Percentiles rank a stretch among this genome's conserved stretches.
These are phyloP conservation scores for Tetrahymena thermophila DNA, from an alignment of 73 alveolate genomes.

Conservation along the genomic window DNA sequence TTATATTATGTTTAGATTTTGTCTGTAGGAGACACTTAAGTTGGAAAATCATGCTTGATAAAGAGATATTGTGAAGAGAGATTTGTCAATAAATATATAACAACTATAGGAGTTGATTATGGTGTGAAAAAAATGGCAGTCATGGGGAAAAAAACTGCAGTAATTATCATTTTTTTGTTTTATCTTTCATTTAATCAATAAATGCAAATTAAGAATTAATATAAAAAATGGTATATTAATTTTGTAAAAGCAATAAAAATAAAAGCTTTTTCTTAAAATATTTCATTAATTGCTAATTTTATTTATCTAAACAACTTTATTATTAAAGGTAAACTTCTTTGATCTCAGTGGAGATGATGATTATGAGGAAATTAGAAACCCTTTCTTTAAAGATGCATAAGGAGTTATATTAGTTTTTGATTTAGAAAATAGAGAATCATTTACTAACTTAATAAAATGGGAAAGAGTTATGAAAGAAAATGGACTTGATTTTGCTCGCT, in stretches of 20 bases:
- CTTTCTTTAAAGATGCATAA: slow-evolving; percentile 33
- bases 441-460: slow-evolving; percentile 32
- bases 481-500: slow-evolving; percentile 19
- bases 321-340: slow-evolving; percentile 72
- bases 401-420: slow-evolving; percentile 39
- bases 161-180: not conserved
- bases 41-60: slow-evolving; percentile 95
- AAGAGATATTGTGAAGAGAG: slow-evolving; percentile 98
- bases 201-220: no score
- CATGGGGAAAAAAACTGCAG: slow-evolving; percentile 70
- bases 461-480: slow-evolving; percentile 35
- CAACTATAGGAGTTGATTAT: slow-evolving; percentile 98
- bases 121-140: slow-evolving; percentile 96
- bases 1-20: slow-evolving; percentile 40
- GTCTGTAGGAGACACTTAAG: slow-evolving; percentile 94
- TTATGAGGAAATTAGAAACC: slow-evolving; percentile 55
- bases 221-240: no score
- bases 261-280: not conserved
- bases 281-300: not conserved
- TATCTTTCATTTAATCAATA: not conserved
- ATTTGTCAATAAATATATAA: slow-evolving; percentile 88
- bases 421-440: slow-evolving; percentile 21
- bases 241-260: not conserved
- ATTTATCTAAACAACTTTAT: not conserved
- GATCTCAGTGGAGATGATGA: slow-evolving; percentile 95